phyloP scores from a whole-genome alignment of 495 filamentous ascomycete genomes.

The Podospora tetraspora region DNA sequence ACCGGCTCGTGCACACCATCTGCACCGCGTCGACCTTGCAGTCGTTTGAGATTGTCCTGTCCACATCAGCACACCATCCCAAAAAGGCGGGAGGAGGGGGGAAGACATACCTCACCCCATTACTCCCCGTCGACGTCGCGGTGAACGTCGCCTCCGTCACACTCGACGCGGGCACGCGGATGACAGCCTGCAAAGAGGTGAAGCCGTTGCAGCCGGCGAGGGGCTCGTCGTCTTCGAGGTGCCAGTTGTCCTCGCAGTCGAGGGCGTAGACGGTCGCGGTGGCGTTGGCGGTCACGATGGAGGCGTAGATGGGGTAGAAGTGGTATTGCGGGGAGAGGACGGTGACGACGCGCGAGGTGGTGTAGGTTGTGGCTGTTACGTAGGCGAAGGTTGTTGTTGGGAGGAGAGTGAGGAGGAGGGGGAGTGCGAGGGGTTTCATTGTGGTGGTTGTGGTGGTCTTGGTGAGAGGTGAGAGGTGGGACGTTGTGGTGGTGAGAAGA shows the following conservation, averaged over 20 bases:
- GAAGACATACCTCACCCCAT: background rate
- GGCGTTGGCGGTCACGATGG: background rate
- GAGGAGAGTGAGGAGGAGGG: background rate
- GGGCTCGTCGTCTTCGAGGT: background rate
- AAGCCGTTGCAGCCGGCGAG: background rate
- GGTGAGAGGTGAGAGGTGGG: no score
- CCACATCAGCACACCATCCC: background rate
- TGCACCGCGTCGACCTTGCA: background rate
- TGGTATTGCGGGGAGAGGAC: background rate
- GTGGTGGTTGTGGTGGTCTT: background rate
- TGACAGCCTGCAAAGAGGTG: background rate
- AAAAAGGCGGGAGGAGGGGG: no score
- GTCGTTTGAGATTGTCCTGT: background rate
- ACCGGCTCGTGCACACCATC: background rate
- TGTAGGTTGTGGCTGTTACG: background rate
- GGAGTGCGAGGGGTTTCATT: background rate
- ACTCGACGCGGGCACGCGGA: background rate
- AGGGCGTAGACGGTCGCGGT: background rate
- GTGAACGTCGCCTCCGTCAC: background rate
- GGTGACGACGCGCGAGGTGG: constrained; percentile 12
- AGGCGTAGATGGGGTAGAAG: background rate
- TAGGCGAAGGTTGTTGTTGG: background rate
- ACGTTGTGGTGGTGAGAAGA: background rate
- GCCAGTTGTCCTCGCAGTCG: background rate
- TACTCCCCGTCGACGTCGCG: background rate